A percentile compares a stretch with the other conserved stretches of the same genome.
phyloP scores from a whole-genome alignment of 345 rosid genomes.

The Nasturtium officinale region DNA sequence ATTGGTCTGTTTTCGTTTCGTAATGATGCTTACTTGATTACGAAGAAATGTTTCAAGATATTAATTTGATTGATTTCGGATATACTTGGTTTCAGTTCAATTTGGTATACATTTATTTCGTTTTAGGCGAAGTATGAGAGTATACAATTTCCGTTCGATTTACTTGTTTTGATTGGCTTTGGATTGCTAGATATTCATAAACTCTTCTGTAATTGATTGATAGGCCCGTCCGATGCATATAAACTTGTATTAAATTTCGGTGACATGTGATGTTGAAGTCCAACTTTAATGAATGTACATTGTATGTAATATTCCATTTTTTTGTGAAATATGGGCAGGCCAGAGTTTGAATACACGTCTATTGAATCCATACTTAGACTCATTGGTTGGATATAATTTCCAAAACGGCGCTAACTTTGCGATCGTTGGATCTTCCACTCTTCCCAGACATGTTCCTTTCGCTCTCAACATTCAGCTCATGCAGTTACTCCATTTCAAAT shows the following conservation, averaged over 20 bases:
- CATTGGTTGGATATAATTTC: slow-evolving; percentile 64
- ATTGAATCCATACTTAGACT: slow-evolving; percentile 71
- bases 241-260: neutral
- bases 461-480: slow-evolving; percentile 73
- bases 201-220: neutral
- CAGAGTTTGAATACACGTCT: slow-evolving; percentile 71
- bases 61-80: too few relatives aligned
- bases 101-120: neutral
- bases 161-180: neutral
- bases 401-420: slow-evolving; percentile 78
- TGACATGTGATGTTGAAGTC: slow-evolving; percentile 3
- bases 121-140: too few relatives aligned
- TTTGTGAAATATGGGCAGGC: slow-evolving; percentile 55
- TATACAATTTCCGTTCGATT: neutral
- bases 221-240: neutral
- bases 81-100: neutral
- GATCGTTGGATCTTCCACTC: slow-evolving; percentile 74
- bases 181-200: too few relatives aligned
- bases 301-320: neutral
- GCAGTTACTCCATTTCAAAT: slow-evolving; percentile 86
- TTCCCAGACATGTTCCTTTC: slow-evolving; percentile 75
- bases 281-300: neutral
- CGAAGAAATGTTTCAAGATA: too few relatives aligned
- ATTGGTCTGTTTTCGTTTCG: neutral
- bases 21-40: neutral